These are phyloP conservation scores for Leersia perrieri DNA, from an alignment of 176 grass and related monocot species.

Conservation along the genomic window DNA sequence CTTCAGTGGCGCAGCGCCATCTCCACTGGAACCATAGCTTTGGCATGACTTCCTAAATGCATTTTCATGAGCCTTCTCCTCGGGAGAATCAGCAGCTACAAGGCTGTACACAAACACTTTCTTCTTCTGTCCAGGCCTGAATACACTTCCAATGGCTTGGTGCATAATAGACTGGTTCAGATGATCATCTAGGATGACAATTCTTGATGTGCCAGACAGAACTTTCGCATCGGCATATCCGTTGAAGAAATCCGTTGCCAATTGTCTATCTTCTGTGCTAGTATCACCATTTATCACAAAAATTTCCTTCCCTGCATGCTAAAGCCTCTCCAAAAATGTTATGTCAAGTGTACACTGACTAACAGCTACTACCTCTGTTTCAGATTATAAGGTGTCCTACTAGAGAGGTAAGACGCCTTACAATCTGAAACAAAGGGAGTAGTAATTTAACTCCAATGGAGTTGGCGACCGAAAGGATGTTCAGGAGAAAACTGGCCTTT, in stretches of 20 bases:
- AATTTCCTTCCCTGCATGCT: constrained; percentile 84
- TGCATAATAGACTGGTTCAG: constrained; percentile 86
- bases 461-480: constrained; percentile 70
- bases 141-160: constrained; percentile 80
- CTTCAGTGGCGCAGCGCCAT: constrained; percentile 39
- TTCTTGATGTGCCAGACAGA: constrained; percentile 79
- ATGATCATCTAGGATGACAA: constrained; percentile 84
- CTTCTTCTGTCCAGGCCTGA: constrained; percentile 82
- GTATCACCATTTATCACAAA: constrained; percentile 81
- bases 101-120: constrained; percentile 81
- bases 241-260: constrained; percentile 73
- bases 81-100: constrained; percentile 55
- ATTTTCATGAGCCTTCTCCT: constrained; percentile 43
- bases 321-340: constrained; percentile 86
- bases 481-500: constrained; percentile 84
- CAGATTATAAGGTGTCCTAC: no score
- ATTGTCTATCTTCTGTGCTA: constrained; percentile 62
- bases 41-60: constrained; percentile 72
- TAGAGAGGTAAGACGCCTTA: no score
- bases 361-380: no score
- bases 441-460: constrained; percentile 82
- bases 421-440: no score
- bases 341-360: constrained; percentile 80
- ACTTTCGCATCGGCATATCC: constrained; percentile 79
- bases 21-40: constrained; percentile 93